Conservation (phyloP, 2,329 filamentous ascomycete species). For the Aspergillus spinulosporus region DNA sequence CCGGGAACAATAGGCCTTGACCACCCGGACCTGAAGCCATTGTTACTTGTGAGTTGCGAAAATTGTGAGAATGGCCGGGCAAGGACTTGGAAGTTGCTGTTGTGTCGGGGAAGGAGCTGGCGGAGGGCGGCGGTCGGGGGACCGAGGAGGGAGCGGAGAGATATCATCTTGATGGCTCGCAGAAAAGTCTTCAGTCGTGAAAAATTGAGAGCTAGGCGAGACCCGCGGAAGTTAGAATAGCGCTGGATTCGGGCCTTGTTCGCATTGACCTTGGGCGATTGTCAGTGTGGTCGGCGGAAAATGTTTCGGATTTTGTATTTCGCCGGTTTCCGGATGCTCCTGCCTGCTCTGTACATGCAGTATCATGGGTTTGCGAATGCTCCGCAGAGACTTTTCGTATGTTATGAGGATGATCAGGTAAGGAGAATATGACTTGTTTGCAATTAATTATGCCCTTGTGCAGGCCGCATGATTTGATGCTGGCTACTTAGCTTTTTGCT, state of each 20-base stretch:
- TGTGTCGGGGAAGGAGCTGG: slow-evolving; percentile 35
- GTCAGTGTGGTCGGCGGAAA: slow-evolving; percentile 29
- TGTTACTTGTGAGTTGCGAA: slow-evolving; percentile 24
- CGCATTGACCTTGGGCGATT: slow-evolving; percentile 2
- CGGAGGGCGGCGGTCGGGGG: slow-evolving; percentile 35
- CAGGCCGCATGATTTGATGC: too few species aligned
- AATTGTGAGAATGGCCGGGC: slow-evolving; percentile 39
- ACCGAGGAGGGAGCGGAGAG: slow-evolving; percentile 37
- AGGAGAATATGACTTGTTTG: too few species aligned
- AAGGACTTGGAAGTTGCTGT: slow-evolving; percentile 28
- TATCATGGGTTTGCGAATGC: too few species aligned
- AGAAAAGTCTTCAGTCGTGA: too few species aligned
- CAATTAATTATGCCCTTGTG: too few species aligned
- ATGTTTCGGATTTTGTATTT: slow-evolving; percentile 34
- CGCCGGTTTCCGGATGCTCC: slow-evolving; percentile 22
- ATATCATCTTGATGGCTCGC: slow-evolving; percentile 30
- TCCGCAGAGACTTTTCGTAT: too few species aligned
- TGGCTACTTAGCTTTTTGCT: too few species aligned
- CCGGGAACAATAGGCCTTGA: slow-evolving; percentile 11
- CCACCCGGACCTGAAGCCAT: slow-evolving; percentile 31
- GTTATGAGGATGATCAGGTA: too few species aligned
- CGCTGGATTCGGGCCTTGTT: slow-evolving; percentile 12
- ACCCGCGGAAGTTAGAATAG: not conserved
- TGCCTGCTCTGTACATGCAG: too few species aligned
- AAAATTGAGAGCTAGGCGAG: not conserved